Evolutionary conservation across 345 rosid genomes (phyloP), one percentile per base, ranked within the genome.

Genomic region (Aegle marmelos): DNA sequence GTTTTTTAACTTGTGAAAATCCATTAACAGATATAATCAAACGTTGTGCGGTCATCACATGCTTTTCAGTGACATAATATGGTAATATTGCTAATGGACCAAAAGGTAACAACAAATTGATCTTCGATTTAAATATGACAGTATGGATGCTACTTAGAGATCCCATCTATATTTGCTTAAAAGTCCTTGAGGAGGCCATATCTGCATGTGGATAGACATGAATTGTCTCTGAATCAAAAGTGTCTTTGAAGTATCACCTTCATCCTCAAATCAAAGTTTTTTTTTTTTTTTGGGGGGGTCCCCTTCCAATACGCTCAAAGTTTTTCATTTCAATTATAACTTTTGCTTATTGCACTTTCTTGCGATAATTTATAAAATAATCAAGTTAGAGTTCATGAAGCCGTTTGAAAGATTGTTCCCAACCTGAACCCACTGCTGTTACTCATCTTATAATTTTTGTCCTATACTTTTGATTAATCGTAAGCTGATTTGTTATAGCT

Each of bases 81-180:
- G 91, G 88, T 67, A 95, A 67, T 79, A 93, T 90, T 7, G 93
- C 93, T 17, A 95, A 77, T 62, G 96, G 98, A 60, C 98, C 99
- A 25, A 95, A 89, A 33, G 92, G 94, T 84, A 95, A 80, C 75
- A 85, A 59, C 16, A 84, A 9, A 30, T 88, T 88, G n/a, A 88
- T 88, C 86, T 86, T 86, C 4, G 89, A 85, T 54, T 34, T 83
- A 28, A 86, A 68, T 31, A 88, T 33, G 34, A 88, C 86, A 59
- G 63, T 24, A 73, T 86, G 79, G 69, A 88, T 75, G 41, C 86
- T 86, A 39, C 83, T 25, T 13, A 34, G 37, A 84, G 76, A 79
- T 36, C 81, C 80, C 77, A 65, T 74, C 34, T 17, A 60, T 69
- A 76, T 71, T 53, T 70, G 71, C 79, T 77, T 84, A 68, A 90